phyloP scores from a whole-genome alignment of 176 grass and related monocot genomes.

The Panicum miliaceum region DNA sequence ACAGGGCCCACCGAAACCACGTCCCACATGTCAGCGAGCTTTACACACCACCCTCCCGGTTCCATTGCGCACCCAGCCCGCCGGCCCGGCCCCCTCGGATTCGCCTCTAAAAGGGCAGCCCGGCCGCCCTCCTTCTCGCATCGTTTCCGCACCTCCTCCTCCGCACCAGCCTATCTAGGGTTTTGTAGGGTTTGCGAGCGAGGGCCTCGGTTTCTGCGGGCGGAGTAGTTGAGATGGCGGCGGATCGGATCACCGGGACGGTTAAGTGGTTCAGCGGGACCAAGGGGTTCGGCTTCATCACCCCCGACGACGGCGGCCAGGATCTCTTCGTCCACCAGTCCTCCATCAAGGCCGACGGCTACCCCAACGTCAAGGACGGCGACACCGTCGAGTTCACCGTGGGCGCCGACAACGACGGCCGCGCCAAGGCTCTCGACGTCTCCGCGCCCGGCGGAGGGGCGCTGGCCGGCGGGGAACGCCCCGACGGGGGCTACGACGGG shows the following conservation, averaged over 20 bases:
- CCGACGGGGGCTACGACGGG: background rate
- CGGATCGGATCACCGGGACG: background rate
- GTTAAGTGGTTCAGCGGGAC: slow-evolving; percentile 43
- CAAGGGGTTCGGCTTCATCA: slow-evolving; percentile 47
- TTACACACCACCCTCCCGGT: background rate
- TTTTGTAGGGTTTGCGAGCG: background rate
- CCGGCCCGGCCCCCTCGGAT: background rate
- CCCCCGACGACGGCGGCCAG: slow-evolving; percentile 29
- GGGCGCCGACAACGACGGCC: background rate
- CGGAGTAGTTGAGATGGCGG: background rate
- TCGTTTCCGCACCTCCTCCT: too few relatives aligned
- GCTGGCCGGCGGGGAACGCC: background rate
- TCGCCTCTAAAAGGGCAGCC: background rate
- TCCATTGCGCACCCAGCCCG: background rate
- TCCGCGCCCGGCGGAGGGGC: slow-evolving; percentile 13
- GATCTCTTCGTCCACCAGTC: slow-evolving; percentile 46
- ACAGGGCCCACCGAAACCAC: background rate
- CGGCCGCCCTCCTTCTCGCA: background rate
- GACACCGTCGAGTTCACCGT: slow-evolving; percentile 28
- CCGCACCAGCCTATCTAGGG: background rate
- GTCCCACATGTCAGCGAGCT: background rate
- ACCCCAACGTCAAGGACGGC: slow-evolving; percentile 19
- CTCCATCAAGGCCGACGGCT: slow-evolving; percentile 43
- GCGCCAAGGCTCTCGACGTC: slow-evolving; percentile 30
- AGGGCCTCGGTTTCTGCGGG: background rate